Evolutionary conservation across 495 filamentous ascomycete genomes (phyloP), one percentile per base, ranked within the genome.

Genomic region (Annulohypoxylon nitens): DNA sequence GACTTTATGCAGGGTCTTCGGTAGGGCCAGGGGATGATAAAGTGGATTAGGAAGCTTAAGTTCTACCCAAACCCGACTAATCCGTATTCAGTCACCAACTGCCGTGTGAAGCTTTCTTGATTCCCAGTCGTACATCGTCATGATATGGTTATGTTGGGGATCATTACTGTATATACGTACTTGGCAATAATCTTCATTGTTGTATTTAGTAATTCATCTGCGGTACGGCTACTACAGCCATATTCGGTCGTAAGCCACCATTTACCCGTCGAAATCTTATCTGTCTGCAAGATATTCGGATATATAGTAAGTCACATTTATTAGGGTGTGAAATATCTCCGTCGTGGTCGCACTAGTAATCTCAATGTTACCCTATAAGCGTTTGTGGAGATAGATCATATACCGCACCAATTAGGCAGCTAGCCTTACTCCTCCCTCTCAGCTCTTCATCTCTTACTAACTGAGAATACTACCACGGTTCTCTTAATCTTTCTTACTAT

Each of bases 21-120:
- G 61, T 63, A 58, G 23, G 41, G 65, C 70, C 55, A 69, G 61
- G 64, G 39, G 14, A 20, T 16, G 16, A 64, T 25, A 14, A 43
- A 45, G 60, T 65, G 45, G 37, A 73, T 73, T 73, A 73, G 70
- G 70, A 73, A 73, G 70, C 70, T 73, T 69, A 41, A 65, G 55
- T 55, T 14, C 48, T 53, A 65, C 60, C 39, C 12, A 34, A 47
- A 58, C 61, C 51, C 18, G 18, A 41, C 61, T 59, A 73, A 63
- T 25, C 64, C 54, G 6, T 25, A 55, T 55, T 61, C 20, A 45
- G 26, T 33, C 26, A 41, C 18, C 30, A 61, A 61, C 47, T 67
- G 33, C 70, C 51, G 64, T 47, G 20, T 62, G 39, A 47, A 61
- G 39, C 20, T 45, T 50, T 41, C 7, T 33, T 62, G 51, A 62